A percentile compares a stretch with the other conserved stretches of the same genome.
phyloP scores from a whole-genome alignment of 495 filamentous ascomycete species.

The Staphylotrichum longicolle region DNA sequence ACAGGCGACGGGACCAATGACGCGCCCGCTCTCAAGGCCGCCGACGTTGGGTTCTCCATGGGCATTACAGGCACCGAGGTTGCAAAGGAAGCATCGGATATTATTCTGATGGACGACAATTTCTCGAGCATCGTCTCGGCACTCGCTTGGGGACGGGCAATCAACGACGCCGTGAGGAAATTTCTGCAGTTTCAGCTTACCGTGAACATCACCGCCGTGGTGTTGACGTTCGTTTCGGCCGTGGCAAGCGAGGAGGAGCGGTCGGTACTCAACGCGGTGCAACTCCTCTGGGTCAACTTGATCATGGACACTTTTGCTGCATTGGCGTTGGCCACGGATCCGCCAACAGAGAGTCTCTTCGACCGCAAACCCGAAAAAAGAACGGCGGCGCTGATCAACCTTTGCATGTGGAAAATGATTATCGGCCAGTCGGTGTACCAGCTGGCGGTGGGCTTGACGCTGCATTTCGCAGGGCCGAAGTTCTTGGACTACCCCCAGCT shows the following conservation, averaged over 20 bases:
- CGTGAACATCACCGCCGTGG: conserved; percentile 80
- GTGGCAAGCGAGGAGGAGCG: conserved; percentile 62
- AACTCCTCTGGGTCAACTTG: conserved; percentile 84
- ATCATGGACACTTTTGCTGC: conserved; percentile 91
- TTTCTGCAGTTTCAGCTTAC: conserved; percentile 90
- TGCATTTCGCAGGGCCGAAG: conserved; percentile 68
- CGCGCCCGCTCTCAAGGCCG: conserved; percentile 73
- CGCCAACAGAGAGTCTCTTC: conserved; percentile 69
- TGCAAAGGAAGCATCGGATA: conserved; percentile 81
- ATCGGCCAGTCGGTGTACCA: conserved; percentile 79
- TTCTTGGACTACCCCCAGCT: conserved; percentile 43
- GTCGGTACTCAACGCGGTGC: conserved; percentile 75
- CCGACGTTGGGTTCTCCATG: conserved; percentile 65
- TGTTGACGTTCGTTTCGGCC: conserved; percentile 74
- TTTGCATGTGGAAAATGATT: conserved; percentile 93
- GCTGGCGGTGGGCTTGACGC: conserved; percentile 65
- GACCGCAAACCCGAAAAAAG: conserved; percentile 72
- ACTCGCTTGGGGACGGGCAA: conserved; percentile 76
- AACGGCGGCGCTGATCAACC: conserved; percentile 65
- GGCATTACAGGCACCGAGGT: conserved; percentile 82
- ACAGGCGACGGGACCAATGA: conserved; percentile 88
- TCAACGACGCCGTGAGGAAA: conserved; percentile 81
- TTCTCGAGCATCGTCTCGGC: conserved; percentile 75
- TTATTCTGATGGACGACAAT: conserved; percentile 84
- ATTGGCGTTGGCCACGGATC: conserved; percentile 76